phyloP scores from a whole-genome alignment of 306 rosid genomes.

The Erythrophleum fordii region DNA sequence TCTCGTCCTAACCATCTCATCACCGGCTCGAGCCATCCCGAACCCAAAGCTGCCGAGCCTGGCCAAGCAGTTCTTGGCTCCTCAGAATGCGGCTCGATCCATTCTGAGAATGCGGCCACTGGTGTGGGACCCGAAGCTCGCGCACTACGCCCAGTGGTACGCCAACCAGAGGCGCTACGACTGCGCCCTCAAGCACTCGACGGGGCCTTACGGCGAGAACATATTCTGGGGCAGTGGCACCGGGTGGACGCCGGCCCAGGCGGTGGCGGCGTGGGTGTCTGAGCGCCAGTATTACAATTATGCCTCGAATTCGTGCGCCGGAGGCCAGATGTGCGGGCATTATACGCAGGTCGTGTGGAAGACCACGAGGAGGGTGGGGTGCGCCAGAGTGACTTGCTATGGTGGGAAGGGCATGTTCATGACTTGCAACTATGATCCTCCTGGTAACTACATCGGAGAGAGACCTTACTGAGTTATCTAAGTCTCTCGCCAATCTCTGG shows the following conservation, averaged over 20 bases:
- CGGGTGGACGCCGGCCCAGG: constrained; percentile 76
- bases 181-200: constrained; percentile 72
- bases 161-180: constrained; percentile 73
- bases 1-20: constrained; percentile 16
- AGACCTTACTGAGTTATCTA: constrained; percentile 59
- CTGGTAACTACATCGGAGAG: constrained; percentile 85
- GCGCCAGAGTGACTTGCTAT: constrained; percentile 66
- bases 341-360: constrained; percentile 91
- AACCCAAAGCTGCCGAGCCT: constrained; percentile 7
- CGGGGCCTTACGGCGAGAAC: constrained; percentile 91
- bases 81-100: constrained; percentile 71
- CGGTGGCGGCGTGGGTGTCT: constrained; percentile 69
- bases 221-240: constrained; percentile 93
- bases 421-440: constrained; percentile 91
- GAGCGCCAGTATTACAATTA: constrained; percentile 67
- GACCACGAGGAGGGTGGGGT: constrained; percentile 59
- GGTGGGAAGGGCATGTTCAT: constrained; percentile 71
- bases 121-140: constrained; percentile 58
- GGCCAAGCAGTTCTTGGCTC: constrained; percentile 59
- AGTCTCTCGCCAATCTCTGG: not conserved
- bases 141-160: constrained; percentile 67
- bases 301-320: constrained; percentile 60
- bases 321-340: constrained; percentile 75
- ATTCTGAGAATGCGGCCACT: constrained; percentile 50
- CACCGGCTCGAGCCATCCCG: constrained; percentile 34